Conservation (phyloP, 2,329 filamentous ascomycete genomes). For the Xylariaceae sp. region DNA sequence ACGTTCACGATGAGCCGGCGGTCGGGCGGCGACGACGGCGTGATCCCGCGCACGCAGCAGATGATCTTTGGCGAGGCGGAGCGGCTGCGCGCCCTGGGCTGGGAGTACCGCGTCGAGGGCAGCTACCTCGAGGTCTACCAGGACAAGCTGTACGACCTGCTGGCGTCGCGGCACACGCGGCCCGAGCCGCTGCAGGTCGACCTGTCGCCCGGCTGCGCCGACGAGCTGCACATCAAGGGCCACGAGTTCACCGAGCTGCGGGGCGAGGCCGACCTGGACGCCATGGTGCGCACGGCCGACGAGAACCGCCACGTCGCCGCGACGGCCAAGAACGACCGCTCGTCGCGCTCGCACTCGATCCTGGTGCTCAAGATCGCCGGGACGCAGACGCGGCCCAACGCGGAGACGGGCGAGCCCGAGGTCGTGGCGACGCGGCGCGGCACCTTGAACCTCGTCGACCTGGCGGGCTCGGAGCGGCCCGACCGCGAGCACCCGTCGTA, state of each 20-base stretch:
- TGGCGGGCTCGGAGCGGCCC: slow-evolving; percentile 86
- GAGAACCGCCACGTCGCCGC: slow-evolving; percentile 87
- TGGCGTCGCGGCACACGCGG: slow-evolving; percentile 58
- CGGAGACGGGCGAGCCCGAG: slow-evolving; percentile 53
- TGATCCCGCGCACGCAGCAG: slow-evolving; percentile 88
- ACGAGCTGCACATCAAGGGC: slow-evolving; percentile 24
- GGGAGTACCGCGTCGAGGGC: slow-evolving; percentile 90
- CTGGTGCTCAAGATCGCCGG: slow-evolving; percentile 79
- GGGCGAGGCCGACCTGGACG: slow-evolving; percentile 71
- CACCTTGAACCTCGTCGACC: slow-evolving; percentile 88
- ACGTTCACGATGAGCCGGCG: slow-evolving; percentile 73
- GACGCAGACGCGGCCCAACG: slow-evolving; percentile 60
- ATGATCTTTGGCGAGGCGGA: slow-evolving; percentile 90
- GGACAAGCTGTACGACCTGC: slow-evolving; percentile 86
- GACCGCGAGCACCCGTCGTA: slow-evolving; percentile 66
- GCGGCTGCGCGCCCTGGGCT: slow-evolving; percentile 79
- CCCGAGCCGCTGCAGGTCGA: slow-evolving; percentile 52
- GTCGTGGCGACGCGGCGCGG: slow-evolving; percentile 74
- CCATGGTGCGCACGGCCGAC: slow-evolving; percentile 71
- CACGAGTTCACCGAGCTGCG: slow-evolving; percentile 48
- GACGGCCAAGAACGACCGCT: slow-evolving; percentile 95
- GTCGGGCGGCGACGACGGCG: slow-evolving; percentile 63
- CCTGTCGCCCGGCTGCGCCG: slow-evolving; percentile 18
- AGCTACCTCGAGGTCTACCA: slow-evolving; percentile 98
- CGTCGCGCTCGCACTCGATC: slow-evolving; percentile 89